A percentile compares a stretch with the other conserved stretches of the same genome.
phyloP scores from a whole-genome alignment of 306 rosid genomes.

The Inga oerstediana region DNA sequence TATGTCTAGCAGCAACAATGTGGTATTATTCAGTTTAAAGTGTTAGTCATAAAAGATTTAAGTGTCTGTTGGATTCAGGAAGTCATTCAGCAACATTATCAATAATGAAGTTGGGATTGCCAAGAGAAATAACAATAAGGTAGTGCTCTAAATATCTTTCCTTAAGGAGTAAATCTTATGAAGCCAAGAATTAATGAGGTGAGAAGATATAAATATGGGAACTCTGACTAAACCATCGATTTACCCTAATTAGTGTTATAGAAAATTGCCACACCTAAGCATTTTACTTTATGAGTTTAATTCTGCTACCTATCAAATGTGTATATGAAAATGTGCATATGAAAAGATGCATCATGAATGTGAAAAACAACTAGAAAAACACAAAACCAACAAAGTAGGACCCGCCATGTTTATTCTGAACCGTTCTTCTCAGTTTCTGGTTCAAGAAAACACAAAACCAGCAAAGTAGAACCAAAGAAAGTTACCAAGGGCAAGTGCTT shows the following conservation, averaged over 20 bases:
- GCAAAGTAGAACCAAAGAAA: too few species aligned
- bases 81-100: conserved; percentile 36
- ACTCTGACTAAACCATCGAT: conserved; percentile 1
- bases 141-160: conserved; percentile 51
- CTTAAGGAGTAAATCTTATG: conserved; percentile 53
- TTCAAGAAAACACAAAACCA: too few species aligned
- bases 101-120: conserved; percentile 27
- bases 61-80: conserved; percentile 46
- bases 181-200: conserved; percentile 88
- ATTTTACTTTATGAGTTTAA: neutral
- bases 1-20: conserved; percentile 48
- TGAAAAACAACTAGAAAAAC: too few species aligned
- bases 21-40: conserved; percentile 49
- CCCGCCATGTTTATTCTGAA: too few species aligned
- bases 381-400: too few species aligned
- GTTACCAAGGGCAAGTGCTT: too few species aligned
- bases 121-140: conserved; percentile 24
- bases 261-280: neutral
- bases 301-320: neutral
- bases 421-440: too few species aligned
- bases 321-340: too few species aligned
- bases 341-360: too few species aligned
- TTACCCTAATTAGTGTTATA: neutral
- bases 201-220: conserved; percentile 8
- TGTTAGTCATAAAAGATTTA: conserved; percentile 23